Evolutionary conservation across 2,329 filamentous ascomycete species (phyloP), one percentile per base, ranked within the genome.

Genomic region (Aspergillus sclerotialis): DNA sequence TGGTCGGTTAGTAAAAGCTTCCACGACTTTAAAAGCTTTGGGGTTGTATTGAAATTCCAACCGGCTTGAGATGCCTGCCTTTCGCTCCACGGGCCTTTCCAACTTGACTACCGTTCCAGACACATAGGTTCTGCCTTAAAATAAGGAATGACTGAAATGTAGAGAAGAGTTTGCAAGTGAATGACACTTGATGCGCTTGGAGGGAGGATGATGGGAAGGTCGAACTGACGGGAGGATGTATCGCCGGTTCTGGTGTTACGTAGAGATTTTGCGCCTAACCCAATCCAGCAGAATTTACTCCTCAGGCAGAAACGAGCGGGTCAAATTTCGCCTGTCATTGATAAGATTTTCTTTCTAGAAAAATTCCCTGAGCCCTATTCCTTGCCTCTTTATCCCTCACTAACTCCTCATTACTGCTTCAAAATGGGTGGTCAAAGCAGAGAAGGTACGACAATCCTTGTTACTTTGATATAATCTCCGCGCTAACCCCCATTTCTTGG

Each of bases 361-460:
- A 13, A 13, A 16, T 14, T 21, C 8, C 28, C 24, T 23, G 7
- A 7, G 19, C 19, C 7, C 19, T 23, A 23, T 23, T 23, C 19
- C 6, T 7, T 10, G 5, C 25, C 15, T 26, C 15, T 43, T 39
- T 15, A 30, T 34, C 11, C 17, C 25, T 40, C 32, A 10, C 25
- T 35, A 24, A 30, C 18, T 29, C 29, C 25, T 25, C 27, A 15
- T 16, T 30, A 33, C n/a, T n/a, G n/a, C n/a, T 38, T 13, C 33
- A 49, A 46, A 45, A 84, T 83, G 79, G 79, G 79, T 68, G 79
- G 79, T 49, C 63, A 67, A 58, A 75, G 76, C 62, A 75, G 79
- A 74, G 76, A 80, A 69, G 79, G 79, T 78, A 55, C 27, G 65
- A 18, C 19, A 31, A 36, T 25, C 14, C 29, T 18, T 10, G 13